Conservation (phyloP, 768 basidiomycete genomes). For the Leccinum imitatum region DNA sequence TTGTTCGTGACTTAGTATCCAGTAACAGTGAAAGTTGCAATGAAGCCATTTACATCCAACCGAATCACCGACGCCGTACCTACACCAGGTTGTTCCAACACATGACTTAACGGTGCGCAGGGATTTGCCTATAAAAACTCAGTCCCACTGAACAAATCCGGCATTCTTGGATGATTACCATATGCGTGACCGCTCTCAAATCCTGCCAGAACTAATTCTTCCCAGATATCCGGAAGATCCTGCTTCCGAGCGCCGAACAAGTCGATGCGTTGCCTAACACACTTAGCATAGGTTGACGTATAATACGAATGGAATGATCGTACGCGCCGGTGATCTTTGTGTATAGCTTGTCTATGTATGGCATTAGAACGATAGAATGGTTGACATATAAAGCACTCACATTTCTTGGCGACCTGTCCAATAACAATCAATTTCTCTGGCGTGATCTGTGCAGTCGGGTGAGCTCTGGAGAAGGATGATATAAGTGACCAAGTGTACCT, state of each 20-base stretch:
- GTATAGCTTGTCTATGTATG: constrained; percentile 49
- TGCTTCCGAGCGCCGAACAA: constrained; percentile 70
- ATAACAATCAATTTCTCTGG: constrained; percentile 66
- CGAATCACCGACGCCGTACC: constrained; percentile 72
- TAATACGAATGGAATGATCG: background rate
- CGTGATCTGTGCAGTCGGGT: constrained; percentile 38
- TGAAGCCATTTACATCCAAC: constrained; percentile 45
- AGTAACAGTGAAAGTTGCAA: background rate
- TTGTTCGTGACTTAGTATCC: background rate
- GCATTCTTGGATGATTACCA: constrained; percentile 39
- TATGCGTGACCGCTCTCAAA: constrained; percentile 80
- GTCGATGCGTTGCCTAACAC: constrained; percentile 57
- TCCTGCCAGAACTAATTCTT: constrained; percentile 59
- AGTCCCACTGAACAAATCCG: background rate
- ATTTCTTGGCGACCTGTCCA: constrained; percentile 66
- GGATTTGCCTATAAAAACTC: constrained; percentile 34
- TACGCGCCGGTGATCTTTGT: constrained; percentile 55
- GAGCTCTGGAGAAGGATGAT: background rate
- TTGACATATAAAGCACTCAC: constrained; percentile 24
- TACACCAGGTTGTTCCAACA: constrained; percentile 71
- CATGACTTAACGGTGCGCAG: constrained; percentile 77
- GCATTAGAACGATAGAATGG: background rate
- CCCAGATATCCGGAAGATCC: constrained; percentile 69
- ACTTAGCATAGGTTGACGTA: background rate
- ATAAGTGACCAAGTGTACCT: constrained; percentile 33